Percentiles rank a stretch among this genome's conserved stretches.
Evolutionary conservation across 208 protist species (phyloP).

Genomic region (Balamuthia mandrillaris): DNA sequence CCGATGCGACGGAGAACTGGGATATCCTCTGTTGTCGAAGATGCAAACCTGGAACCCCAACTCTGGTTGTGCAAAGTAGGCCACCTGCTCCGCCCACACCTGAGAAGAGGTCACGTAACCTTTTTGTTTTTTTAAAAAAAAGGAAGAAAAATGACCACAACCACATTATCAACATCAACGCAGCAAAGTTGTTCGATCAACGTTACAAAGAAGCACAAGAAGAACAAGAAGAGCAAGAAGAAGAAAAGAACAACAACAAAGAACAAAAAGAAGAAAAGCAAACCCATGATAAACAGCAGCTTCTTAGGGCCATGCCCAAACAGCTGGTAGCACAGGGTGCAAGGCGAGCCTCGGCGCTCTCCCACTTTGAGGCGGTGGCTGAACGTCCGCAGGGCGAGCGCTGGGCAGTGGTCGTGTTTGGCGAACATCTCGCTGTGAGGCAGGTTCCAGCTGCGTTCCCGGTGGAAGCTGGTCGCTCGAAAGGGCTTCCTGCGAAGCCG

Average conservation of each 20-base stretch:
- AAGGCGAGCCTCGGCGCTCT: background rate
- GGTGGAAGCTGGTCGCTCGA: too few relatives aligned
- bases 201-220: too few relatives aligned
- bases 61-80: background rate
- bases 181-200: too few relatives aligned
- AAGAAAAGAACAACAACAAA: background rate
- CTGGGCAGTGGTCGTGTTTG: too few relatives aligned
- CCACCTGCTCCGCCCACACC: background rate
- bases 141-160: background rate
- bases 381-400: too few relatives aligned
- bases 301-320: background rate
- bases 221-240: background rate
- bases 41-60: background rate
- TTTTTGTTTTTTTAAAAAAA: too few relatives aligned
- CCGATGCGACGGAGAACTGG: background rate
- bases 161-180: too few relatives aligned
- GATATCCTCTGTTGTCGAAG: background rate
- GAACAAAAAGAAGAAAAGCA: background rate
- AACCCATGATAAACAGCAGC: constrained; percentile 8
- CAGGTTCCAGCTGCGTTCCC: too few relatives aligned
- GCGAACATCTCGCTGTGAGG: too few relatives aligned
- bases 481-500: too few relatives aligned
- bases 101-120: background rate
- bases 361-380: too few relatives aligned
- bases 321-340: background rate